Percentiles rank a stretch among this genome's conserved stretches.
phyloP scores from a whole-genome alignment of 1,284 basidiomycete species.

The Vanrija sp. region DNA sequence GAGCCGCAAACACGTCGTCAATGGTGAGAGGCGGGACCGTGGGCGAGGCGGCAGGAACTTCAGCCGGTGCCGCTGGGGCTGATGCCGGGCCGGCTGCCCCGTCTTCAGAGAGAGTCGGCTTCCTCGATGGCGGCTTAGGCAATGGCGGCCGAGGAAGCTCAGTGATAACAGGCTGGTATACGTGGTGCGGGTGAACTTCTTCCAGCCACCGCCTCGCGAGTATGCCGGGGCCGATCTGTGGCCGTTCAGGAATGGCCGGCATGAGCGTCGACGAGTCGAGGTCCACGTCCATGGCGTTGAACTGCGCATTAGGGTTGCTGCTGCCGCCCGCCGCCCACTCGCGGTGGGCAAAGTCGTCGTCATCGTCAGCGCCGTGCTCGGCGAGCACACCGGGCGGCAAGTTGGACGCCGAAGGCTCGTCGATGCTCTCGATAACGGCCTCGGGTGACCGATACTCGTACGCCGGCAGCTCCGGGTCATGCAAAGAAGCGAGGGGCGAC shows the following conservation, averaged over 20 bases:
- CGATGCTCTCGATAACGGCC: slow-evolving; percentile 35
- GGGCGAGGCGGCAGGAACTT: neutral
- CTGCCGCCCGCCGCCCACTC: too few relatives aligned
- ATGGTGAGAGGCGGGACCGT: slow-evolving; percentile 2
- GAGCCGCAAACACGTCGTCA: slow-evolving; percentile 31
- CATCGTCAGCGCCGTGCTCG: slow-evolving; percentile 28
- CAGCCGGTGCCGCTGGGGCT: neutral
- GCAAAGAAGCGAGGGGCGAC: too few relatives aligned
- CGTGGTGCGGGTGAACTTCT: slow-evolving; percentile 31
- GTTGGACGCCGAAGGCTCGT: slow-evolving; percentile 30
- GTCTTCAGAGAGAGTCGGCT: neutral
- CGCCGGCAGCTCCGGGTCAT: slow-evolving; percentile 3
- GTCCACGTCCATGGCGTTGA: slow-evolving; percentile 22
- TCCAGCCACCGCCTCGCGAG: slow-evolving; percentile 26
- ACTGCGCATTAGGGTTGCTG: too few relatives aligned
- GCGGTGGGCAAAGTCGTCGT: neutral
- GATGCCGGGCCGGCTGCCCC: neutral
- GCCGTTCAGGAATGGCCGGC: slow-evolving; percentile 14
- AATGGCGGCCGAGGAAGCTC: slow-evolving; percentile 21
- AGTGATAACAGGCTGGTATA: slow-evolving; percentile 28
- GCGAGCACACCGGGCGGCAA: slow-evolving; percentile 35
- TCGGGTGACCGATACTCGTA: slow-evolving; percentile 38
- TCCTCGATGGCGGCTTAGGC: neutral
- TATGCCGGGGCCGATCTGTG: slow-evolving; percentile 36
- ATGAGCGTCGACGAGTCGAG: neutral